A percentile compares a stretch with the other conserved stretches of the same genome.
phyloP scores from a whole-genome alignment of 208 protist genomes.

The Wallacemonas rigidus region DNA sequence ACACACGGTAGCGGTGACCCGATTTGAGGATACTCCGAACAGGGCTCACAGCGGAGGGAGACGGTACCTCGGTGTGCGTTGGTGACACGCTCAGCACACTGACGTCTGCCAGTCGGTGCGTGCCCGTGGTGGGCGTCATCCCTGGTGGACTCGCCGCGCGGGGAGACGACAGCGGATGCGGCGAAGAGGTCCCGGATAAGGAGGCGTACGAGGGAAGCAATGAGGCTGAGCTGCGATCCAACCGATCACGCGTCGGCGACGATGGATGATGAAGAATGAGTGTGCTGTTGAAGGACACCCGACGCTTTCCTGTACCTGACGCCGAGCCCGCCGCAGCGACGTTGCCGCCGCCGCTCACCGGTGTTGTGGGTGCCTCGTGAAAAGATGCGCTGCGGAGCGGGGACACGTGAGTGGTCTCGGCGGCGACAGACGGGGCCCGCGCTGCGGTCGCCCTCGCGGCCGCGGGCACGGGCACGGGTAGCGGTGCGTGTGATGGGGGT shows the following conservation, averaged over 20 bases:
- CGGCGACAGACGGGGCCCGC: no score
- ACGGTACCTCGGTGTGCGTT: background rate
- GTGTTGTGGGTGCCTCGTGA: no score
- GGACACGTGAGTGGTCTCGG: no score
- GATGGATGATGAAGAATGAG: background rate
- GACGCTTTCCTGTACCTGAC: background rate
- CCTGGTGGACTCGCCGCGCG: no score
- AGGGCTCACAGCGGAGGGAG: background rate
- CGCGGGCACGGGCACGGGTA: background rate
- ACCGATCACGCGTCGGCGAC: background rate
- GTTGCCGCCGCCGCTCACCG: no score
- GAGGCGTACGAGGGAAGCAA: constrained; percentile 6
- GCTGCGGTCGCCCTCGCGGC: background rate
- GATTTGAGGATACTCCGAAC: constrained; percentile 52
- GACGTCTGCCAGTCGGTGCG: background rate
- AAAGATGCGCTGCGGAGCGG: no score
- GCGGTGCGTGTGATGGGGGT: background rate
- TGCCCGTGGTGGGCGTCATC: background rate
- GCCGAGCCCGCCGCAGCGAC: no score
- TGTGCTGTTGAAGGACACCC: constrained; percentile 10
- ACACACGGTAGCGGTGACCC: constrained; percentile 35
- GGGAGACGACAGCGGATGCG: no score
- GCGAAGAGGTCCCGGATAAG: background rate
- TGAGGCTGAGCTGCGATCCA: background rate
- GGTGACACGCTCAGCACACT: background rate